phyloP scores from a whole-genome alignment of 139 green algal genomes.

The Auxenochlorella protothecoides region DNA sequence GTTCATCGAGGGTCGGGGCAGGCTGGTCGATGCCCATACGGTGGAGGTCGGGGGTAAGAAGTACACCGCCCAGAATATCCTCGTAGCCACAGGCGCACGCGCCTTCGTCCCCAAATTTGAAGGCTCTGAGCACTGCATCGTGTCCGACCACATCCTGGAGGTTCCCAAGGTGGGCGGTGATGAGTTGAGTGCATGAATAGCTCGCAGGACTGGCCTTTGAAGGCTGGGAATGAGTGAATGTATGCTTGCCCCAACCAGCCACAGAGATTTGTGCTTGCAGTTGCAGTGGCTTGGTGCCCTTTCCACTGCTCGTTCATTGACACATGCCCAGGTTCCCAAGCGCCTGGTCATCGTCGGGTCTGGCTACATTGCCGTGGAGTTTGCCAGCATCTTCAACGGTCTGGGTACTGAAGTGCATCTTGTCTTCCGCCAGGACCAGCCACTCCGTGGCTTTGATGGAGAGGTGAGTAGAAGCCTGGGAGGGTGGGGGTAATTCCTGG shows the following conservation, averaged over 20 bases:
- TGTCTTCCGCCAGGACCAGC: constrained; percentile 57
- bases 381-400: constrained; percentile 85
- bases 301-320: too few relatives aligned
- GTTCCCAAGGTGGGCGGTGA: constrained; percentile 48
- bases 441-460: constrained; percentile 50
- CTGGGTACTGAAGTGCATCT: constrained; percentile 82
- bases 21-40: constrained; percentile 72
- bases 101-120: constrained; percentile 68
- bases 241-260: not conserved
- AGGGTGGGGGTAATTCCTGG: too few relatives aligned
- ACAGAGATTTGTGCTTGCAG: too few relatives aligned
- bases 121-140: constrained; percentile 80
- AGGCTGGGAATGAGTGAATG: too few relatives aligned
- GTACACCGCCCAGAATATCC: constrained; percentile 64
- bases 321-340: constrained; percentile 15
- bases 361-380: constrained; percentile 98
- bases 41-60: constrained; percentile 45
- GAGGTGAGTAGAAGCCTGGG: constrained; percentile 11
- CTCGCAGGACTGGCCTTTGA: too few relatives aligned
- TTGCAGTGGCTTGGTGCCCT: too few relatives aligned
- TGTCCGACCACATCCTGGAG: constrained; percentile 80
- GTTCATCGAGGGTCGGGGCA: constrained; percentile 66
- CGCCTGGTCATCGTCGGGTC: constrained; percentile 75
- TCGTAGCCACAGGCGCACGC: constrained; percentile 79
- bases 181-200: too few relatives aligned